These are phyloP conservation scores for Saccharomyces hybrid DNA, from an alignment of 1,139 yeast genomes.

Conservation along the genomic window DNA sequence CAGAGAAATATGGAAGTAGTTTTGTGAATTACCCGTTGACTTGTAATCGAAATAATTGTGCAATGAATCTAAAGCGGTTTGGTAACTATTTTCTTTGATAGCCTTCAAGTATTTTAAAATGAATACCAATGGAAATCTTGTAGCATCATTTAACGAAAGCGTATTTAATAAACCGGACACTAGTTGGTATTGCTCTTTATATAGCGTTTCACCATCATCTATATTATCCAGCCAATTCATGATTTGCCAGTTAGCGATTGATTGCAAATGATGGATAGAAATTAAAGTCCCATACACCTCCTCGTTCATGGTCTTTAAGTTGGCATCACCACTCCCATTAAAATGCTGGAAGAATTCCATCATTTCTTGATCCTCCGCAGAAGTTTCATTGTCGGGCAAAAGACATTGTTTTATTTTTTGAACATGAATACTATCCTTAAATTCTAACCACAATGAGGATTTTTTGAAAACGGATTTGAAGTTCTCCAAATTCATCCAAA, in stretches of 20 bases:
- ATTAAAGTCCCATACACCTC: not conserved
- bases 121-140: slow-evolving; percentile 55
- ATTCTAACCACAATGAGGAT: not conserved
- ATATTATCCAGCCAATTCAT: slow-evolving; percentile 4
- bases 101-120: slow-evolving; percentile 60
- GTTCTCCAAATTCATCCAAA: slow-evolving; percentile 13
- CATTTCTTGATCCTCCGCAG: slow-evolving; percentile 1
- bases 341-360: slow-evolving; percentile 6
- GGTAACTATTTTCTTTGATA: slow-evolving; percentile 57
- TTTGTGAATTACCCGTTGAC: slow-evolving; percentile 42
- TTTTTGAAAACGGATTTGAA: slow-evolving; percentile 4
- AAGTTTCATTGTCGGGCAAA: not conserved
- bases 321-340: not conserved
- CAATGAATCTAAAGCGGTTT: slow-evolving; percentile 61
- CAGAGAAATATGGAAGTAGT: slow-evolving; percentile 59
- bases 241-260: slow-evolving; percentile 10
- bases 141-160: slow-evolving; percentile 47
- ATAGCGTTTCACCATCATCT: not conserved
- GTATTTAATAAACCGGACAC: slow-evolving; percentile 33
- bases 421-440: not conserved
- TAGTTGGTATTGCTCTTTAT: not conserved
- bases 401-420: not conserved
- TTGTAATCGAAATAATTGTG: slow-evolving; percentile 85
- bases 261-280: slow-evolving; percentile 8
- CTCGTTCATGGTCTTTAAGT: not conserved